Evolutionary conservation across 225 moss, liverwort and hornwort species (phyloP).

Genomic region (Polytrichum formosum): DNA sequence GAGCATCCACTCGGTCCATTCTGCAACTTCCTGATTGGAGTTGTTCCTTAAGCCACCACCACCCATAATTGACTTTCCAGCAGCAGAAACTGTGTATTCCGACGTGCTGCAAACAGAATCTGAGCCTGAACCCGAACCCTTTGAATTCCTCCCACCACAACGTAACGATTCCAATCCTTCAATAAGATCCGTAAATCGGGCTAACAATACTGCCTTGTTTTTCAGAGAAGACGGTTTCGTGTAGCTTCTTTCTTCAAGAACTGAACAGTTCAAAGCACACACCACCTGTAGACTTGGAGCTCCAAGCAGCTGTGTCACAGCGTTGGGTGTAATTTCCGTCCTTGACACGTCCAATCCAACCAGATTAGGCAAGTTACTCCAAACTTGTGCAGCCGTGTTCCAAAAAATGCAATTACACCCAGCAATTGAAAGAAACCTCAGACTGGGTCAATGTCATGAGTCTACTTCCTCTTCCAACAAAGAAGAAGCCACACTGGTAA

Average conservation of each 20-base stretch:
- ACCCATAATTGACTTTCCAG: neutral
- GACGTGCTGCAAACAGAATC: neutral
- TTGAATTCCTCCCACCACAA: conserved; percentile 6
- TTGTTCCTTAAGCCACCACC: neutral
- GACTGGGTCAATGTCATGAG: too few species aligned
- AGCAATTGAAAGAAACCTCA: conserved; percentile 79
- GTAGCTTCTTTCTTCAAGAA: conserved; percentile 48
- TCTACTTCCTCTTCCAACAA: too few species aligned
- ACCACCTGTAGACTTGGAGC: conserved; percentile 46
- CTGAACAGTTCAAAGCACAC: conserved; percentile 54
- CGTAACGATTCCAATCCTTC: conserved; percentile 38
- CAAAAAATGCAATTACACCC: conserved; percentile 75
- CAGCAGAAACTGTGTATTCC: neutral
- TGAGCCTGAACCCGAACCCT: neutral
- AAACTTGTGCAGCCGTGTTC: conserved; percentile 56
- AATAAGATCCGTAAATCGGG: conserved; percentile 54
- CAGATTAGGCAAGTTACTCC: conserved; percentile 51
- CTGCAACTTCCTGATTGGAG: conserved; percentile 17
- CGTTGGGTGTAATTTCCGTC: conserved; percentile 50
- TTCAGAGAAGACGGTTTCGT: conserved; percentile 15
- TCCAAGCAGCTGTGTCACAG: conserved; percentile 41
- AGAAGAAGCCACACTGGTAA: too few species aligned
- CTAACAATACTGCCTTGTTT: conserved; percentile 31
- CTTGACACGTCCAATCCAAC: conserved; percentile 52
- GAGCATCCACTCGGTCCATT: conserved; percentile 67